These are phyloP conservation scores for Saturnispora sekii DNA, from an alignment of 805 yeast genomes.

Conservation along the genomic window DNA sequence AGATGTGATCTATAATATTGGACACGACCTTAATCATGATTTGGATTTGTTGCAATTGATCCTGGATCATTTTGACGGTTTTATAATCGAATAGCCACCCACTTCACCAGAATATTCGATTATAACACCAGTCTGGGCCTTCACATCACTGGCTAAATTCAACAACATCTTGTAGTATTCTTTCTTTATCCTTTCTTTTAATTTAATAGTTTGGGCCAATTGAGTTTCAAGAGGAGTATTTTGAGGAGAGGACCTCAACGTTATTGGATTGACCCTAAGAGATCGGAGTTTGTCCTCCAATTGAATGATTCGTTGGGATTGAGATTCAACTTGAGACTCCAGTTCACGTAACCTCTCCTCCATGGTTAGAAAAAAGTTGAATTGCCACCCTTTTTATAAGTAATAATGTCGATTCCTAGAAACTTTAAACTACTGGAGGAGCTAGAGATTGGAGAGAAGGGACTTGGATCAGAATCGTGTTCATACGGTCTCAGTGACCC, in stretches of 20 bases:
- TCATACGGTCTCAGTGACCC: slow-evolving; percentile 88
- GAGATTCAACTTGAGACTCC: too few species aligned
- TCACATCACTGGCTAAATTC: background rate
- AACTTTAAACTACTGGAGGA: slow-evolving; percentile 92
- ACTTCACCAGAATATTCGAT: background rate
- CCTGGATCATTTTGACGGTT: too few species aligned
- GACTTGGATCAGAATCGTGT: slow-evolving; percentile 92
- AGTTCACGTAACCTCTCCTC: background rate
- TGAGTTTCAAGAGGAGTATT: too few species aligned
- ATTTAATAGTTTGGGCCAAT: background rate
- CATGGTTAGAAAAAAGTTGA: background rate
- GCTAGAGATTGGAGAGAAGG: slow-evolving; percentile 96
- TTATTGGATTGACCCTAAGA: too few species aligned
- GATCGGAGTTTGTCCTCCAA: too few species aligned
- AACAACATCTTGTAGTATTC: background rate
- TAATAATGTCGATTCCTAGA: slow-evolving; percentile 48
- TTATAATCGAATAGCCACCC: too few species aligned
- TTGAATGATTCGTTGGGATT: too few species aligned
- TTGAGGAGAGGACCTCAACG: too few species aligned
- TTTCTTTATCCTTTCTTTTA: background rate
- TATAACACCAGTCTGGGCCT: background rate
- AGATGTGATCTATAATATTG: too few species aligned
- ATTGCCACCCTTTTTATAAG: background rate
- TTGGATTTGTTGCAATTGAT: too few species aligned
- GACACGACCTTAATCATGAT: too few species aligned